These are phyloP conservation scores for Lentinula boryana DNA, from an alignment of 768 basidiomycete genomes.

Conservation along the genomic window DNA sequence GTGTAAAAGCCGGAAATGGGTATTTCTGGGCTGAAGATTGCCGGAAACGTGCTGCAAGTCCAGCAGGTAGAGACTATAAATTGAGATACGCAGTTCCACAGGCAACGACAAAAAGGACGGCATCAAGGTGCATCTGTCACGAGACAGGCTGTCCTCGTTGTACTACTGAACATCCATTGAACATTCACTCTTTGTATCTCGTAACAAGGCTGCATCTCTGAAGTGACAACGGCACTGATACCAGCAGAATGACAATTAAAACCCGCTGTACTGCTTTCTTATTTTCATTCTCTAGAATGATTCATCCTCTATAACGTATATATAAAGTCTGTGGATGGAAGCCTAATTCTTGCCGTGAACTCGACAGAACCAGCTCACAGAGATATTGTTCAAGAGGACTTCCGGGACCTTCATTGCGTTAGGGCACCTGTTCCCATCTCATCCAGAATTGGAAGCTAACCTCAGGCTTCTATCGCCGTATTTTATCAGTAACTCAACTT, in stretches of 20 bases:
- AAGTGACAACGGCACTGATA: neutral
- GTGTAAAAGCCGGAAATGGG: constrained; percentile 25
- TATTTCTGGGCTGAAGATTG: constrained; percentile 25
- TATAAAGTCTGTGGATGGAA: neutral
- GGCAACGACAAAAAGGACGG: constrained; percentile 21
- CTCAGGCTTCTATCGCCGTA: constrained; percentile 9
- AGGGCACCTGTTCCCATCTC: constrained; percentile 5
- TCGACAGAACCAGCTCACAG: constrained; percentile 23
- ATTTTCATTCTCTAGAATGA: no score
- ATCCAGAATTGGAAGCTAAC: constrained; percentile 7
- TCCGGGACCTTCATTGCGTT: neutral
- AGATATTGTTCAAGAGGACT: constrained; percentile 14
- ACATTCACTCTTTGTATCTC: neutral
- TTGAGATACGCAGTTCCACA: constrained; percentile 25
- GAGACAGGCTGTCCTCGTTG: neutral
- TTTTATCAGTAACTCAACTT: constrained; percentile 11
- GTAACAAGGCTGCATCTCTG: neutral
- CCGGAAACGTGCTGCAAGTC: constrained; percentile 15
- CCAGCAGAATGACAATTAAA: neutral
- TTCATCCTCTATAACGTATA: no score
- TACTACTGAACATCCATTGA: neutral
- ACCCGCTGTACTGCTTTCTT: neutral
- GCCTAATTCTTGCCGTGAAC: constrained; percentile 9
- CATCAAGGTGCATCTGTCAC: neutral
- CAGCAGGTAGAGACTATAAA: constrained; percentile 24